Evolutionary conservation across 306 rosid genomes (phyloP), one percentile per base, ranked within the genome.

Genomic region (Quercus parvula): DNA sequence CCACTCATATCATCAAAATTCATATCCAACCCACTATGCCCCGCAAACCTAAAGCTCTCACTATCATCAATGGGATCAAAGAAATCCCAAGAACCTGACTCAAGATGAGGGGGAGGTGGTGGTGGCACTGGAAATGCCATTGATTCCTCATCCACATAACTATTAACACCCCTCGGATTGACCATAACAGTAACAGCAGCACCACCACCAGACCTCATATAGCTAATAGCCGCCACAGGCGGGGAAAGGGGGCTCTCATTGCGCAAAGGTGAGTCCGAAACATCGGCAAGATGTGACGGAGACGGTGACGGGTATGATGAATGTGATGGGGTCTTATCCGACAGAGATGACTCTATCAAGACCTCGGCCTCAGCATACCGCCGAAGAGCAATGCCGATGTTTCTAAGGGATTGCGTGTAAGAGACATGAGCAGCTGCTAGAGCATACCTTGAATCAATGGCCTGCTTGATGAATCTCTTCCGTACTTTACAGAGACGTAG

Each of bases 271-370:
- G 99, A 95, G 35, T 90, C 97, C 6, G 82, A 85, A 79, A 79
- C 86, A 54, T 95, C 97, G 6, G 87, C 87, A 54, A 77, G 82
- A 30, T 90, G 88, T 0, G 89, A 92, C 1, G 93, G 97, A 10
- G 97, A 87, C 2, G 97, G 98, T 8, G 99, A 93, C 33, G 92
- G 98, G 87, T 83, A 93, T 11, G 97, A 91, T 57, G 89, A 91
- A 78, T 89, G 98, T 66, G 99, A 92, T 1, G 97, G 97, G 83
- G 99, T 92, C 74, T 92, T 92, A 83, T 95, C 97, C 1, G 94
- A 91, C 6, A 89, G 81, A 78, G 99, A 91, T 0, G 98, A 89
- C 80, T 95, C 99, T 12, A 90, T 88, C 81, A 87, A 49, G 1
- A 86, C 94, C 84, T 91, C 98, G 24, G 91, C 94, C 84, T 90